These are phyloP conservation scores for Solanum raphanifolium DNA, from an alignment of 257 asterid genomes.

Conservation along the genomic window DNA sequence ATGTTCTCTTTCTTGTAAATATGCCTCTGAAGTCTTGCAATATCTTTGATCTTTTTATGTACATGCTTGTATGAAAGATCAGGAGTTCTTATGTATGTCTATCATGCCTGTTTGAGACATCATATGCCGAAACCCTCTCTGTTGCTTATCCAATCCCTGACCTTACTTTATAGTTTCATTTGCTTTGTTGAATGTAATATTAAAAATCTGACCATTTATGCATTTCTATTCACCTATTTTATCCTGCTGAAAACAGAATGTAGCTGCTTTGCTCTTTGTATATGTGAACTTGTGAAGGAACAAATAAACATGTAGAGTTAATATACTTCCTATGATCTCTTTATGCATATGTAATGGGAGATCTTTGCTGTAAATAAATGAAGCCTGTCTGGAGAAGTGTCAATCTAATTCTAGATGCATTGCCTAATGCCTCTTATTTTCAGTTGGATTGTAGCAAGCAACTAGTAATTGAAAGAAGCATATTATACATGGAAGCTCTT, in stretches of 20 bases:
- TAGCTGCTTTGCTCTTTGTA: background rate
- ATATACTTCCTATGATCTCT: background rate
- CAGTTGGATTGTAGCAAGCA: background rate
- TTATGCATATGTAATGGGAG: background rate
- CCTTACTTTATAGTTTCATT: background rate
- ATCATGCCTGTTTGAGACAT: background rate
- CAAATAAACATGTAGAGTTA: background rate
- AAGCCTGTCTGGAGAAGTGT: background rate
- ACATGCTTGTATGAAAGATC: background rate
- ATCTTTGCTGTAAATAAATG: background rate
- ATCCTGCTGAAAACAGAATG: background rate
- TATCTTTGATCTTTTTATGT: background rate
- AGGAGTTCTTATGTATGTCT: background rate
- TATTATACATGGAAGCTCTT: background rate
- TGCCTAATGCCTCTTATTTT: background rate
- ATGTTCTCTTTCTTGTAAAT: background rate
- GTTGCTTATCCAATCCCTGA: background rate
- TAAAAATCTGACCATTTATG: background rate
- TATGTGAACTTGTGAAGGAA: background rate
- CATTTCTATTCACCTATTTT: background rate
- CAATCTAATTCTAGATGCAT: background rate
- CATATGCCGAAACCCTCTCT: background rate
- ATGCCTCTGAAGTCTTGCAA: background rate
- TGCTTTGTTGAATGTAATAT: background rate
- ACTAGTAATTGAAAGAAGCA: background rate